Evolutionary conservation across 108 stramenopile species (phyloP), one percentile per base, ranked within the genome.

Genomic region (Conticribra guillardii): DNA sequence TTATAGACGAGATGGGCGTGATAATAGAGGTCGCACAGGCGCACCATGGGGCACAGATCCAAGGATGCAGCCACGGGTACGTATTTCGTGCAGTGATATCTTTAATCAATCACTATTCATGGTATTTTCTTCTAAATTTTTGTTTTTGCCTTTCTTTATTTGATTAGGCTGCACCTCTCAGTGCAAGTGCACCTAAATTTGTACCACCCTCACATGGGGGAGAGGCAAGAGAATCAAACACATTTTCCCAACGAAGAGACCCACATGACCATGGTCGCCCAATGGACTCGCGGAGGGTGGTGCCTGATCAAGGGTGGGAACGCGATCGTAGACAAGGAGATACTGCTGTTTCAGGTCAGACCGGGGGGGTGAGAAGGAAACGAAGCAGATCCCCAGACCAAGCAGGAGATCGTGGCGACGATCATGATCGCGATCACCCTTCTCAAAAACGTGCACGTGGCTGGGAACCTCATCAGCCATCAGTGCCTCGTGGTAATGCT

Each of bases 1-100:
- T 52, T 49, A 71, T 63, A 65, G 64, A 58, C 64, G 53, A 11
- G 71, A 72, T 44, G 54, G 79, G 49, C 62, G 69, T 45, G 64
- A 74, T 19, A 58, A 62, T 32, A 69, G 73, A 57, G 74, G 68
- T 16, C 58, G 74, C 11, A n/a, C n/a, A n/a, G 37, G 37, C 11
- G 37, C 8, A 56, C 68, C 68, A 37, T 63, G 74, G 69, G 52
- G 73, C 18, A 33, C 16, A 22, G 67, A 75, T 64, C 26, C 49
- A n/a, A 54, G 71, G 22, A 44, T 29, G 21, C 65, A 71, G 15
- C 31, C 41, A 56, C 29, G 55, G 54, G 66, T 67, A 28, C 22
- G 66, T 27, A 8, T 17, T 45, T 28, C 45, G 16, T 29, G 15
- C 15, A 18, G 18, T 24, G 21, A 19, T 46, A 7, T 7, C 19